Evolutionary conservation across 73 alveolate genomes (phyloP), one percentile per base, ranked within the genome.

Genomic region (Durusdinium trenchii): DNA sequence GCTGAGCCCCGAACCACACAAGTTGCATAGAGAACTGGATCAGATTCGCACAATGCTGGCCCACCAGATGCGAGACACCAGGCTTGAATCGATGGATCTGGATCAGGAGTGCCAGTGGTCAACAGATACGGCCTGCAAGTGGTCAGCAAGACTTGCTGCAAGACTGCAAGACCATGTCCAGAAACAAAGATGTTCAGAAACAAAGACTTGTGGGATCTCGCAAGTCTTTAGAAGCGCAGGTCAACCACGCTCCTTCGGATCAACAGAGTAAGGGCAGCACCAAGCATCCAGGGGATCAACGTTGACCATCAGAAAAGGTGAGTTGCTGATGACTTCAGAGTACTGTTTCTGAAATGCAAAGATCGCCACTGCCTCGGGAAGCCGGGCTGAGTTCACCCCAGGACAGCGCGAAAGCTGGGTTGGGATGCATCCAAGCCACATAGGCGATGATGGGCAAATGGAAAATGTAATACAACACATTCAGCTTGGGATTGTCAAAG

Each of bases 61-160:
- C 98, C 98, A 18, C 98, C 98, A 43, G 98, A 47, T n/a, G 61
- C 45, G 40, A 40, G 89, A 42, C 98, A 91, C 98, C 98, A 91
- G n/a, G 54, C 14, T 6, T 18, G 42, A 40, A 71, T 67, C 32
- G 98, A 91, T 32, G 87, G 90, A 9, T 67, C 87, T 16, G 82
- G 89, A 38, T 78, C 89, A 28, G 61, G 14, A 61, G 38, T n/a
- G 23, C 54, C 54, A 75, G 36, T 51, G 18, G 20, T 51, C 20
- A 35, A 35, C 36, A 10, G 54, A 75, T 2, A 75, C 1, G 86
- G 86, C 86, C 86, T 75, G 79, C 23, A 26, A 6, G 7, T 6
- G 42, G 23, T n/a, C n/a, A n/a, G n/a, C n/a, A n/a, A n/a, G n/a
- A n/a, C n/a, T n/a, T n/a, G n/a, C n/a, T n/a, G n/a, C n/a, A n/a